Percentiles rank a stretch among this genome's conserved stretches.
These are phyloP conservation scores for Hypoxylon crocopeplum DNA, from an alignment of 495 filamentous ascomycete species.

Conservation along the genomic window DNA sequence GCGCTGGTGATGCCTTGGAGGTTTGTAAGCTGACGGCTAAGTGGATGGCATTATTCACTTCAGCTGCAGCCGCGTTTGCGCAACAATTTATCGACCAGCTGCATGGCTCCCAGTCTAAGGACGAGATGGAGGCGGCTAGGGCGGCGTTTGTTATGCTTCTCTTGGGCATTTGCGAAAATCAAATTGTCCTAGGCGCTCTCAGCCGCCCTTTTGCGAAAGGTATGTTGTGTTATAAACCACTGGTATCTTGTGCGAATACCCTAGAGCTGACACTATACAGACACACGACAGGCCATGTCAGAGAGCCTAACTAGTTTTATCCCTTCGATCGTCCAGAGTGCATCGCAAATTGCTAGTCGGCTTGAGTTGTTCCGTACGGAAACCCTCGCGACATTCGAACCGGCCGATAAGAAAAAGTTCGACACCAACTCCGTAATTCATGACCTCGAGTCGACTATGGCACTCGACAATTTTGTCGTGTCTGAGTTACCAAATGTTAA, in stretches of 20 bases:
- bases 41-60: slow-evolving; percentile 55
- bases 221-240: slow-evolving; percentile 31
- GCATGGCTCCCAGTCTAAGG: slow-evolving; percentile 48
- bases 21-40: slow-evolving; percentile 44
- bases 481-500: slow-evolving; percentile 72
- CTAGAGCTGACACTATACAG: slow-evolving; percentile 40
- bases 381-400: slow-evolving; percentile 53
- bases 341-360: slow-evolving; percentile 54
- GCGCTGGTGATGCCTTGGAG: slow-evolving; percentile 42
- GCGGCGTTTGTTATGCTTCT: slow-evolving; percentile 63
- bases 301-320: slow-evolving; percentile 58
- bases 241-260: slow-evolving; percentile 1
- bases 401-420: slow-evolving; percentile 54
- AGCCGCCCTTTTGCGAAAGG: slow-evolving; percentile 52
- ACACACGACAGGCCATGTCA: slow-evolving; percentile 53
- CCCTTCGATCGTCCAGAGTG: slow-evolving; percentile 57
- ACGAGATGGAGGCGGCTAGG: slow-evolving; percentile 58
- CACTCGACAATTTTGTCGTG: slow-evolving; percentile 62
- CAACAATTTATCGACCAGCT: slow-evolving; percentile 50
- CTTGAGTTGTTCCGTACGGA: slow-evolving; percentile 61
- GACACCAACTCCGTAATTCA: slow-evolving; percentile 53
- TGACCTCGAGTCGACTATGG: slow-evolving; percentile 55
- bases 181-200: slow-evolving; percentile 52
- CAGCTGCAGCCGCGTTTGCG: slow-evolving; percentile 48
- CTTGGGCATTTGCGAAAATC: slow-evolving; percentile 57